These are phyloP conservation scores for Tricholoma flavovirens DNA, from an alignment of 768 basidiomycete genomes.

Conservation along the genomic window DNA sequence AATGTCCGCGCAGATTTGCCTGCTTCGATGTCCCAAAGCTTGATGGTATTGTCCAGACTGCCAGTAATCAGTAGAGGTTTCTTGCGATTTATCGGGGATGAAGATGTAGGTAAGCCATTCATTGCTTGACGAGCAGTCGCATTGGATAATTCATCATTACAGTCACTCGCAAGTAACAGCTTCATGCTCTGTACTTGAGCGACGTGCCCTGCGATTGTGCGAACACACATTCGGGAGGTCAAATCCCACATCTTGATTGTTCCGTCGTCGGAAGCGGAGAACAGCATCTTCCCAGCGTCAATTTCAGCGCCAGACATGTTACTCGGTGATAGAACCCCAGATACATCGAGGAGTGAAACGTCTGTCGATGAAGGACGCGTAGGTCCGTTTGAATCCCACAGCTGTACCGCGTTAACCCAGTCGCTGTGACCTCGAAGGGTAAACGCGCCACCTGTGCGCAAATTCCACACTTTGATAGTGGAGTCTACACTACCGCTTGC, in stretches of 20 bases:
- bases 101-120: background rate
- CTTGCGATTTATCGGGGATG: slow-evolving; percentile 26
- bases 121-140: background rate
- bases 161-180: slow-evolving; percentile 64
- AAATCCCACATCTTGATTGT: slow-evolving; percentile 95
- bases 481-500: slow-evolving; percentile 91
- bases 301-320: slow-evolving; percentile 43
- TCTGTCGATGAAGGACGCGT: slow-evolving; percentile 24
- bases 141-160: slow-evolving; percentile 24
- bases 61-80: slow-evolving; percentile 83
- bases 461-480: slow-evolving; percentile 95
- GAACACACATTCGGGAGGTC: slow-evolving; percentile 68
- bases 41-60: slow-evolving; percentile 92
- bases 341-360: slow-evolving; percentile 31
- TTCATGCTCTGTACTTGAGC: slow-evolving; percentile 92
- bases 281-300: slow-evolving; percentile 88
- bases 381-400: slow-evolving; percentile 71
- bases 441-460: slow-evolving; percentile 87
- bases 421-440: slow-evolving; percentile 89
- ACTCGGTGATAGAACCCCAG: slow-evolving; percentile 21
- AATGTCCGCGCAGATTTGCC: slow-evolving; percentile 74
- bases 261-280: slow-evolving; percentile 94
- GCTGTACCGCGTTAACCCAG: slow-evolving; percentile 92
- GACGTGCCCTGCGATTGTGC: slow-evolving; percentile 83
- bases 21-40: slow-evolving; percentile 91